Base-by-base conservation (phyloP, 495 filamentous ascomycete species). In the Aspergillus steynii region DNA sequence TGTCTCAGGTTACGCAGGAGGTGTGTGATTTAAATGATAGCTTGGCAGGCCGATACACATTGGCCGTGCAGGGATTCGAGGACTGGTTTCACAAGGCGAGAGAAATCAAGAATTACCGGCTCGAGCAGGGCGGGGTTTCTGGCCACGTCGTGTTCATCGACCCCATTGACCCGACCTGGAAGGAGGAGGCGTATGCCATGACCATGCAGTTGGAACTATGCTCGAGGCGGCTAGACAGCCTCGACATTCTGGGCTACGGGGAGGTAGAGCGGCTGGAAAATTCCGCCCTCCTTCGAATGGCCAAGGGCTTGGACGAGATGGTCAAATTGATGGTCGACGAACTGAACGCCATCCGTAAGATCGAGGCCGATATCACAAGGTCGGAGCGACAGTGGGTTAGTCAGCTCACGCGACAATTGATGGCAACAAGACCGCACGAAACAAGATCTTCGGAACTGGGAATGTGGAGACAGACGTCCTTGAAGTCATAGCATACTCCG, bases 1-100 rank as follows among this genome's bases (percentile, higher is more conserved):
- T 84, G 10, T 82, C 79, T 0, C 72, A 75, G 25, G 64, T 78
- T 49, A 56, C 79, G 14, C 72, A 79, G 50, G 81, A 82, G 14
- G 60, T 82, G 1, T 72, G 71, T n/a, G 70, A 72, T 53, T 56
- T 82, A 7, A 55, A 68, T 9, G 65, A 66, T 12, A 61, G 55
- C 9, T 53, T 58, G 45, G 50, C 61, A 32, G 79, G 79, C 3
- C 66, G 67, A 10, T 82, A 81, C 58, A 65, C 65, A 6, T 62
- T 57, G 12, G 69, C 65, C 26, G 66, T 81, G 2, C 52, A 62
- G 15, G 58, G 58, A 26, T 84, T 83, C 59, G 77, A 82, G 34
- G 42, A 68, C n/a, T 84, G 82, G 82, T 72, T 82, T 45, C 56
- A 70, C 14, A 61, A 66, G 42, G 71, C 71, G 46, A 65, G 77